phyloP scores from a whole-genome alignment of 2,329 filamentous ascomycete species.

The Colletotrichum filicis region DNA sequence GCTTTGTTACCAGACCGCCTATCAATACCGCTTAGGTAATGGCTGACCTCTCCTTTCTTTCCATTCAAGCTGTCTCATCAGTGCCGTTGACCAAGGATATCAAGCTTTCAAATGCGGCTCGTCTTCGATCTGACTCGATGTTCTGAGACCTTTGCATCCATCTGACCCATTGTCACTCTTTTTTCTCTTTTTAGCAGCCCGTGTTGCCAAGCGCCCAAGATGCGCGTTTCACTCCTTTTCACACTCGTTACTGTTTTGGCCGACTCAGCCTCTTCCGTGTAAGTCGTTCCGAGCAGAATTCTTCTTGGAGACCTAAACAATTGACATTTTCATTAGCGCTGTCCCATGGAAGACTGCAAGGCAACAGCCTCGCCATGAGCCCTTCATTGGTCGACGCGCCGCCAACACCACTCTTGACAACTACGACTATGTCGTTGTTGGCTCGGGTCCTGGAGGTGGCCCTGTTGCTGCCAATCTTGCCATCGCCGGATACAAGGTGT shows the following conservation, averaged over 20 bases:
- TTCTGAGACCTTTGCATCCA: not conserved
- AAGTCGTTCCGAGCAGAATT: not conserved
- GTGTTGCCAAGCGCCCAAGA: not conserved
- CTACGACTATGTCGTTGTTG: conserved; percentile 70
- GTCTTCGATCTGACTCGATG: not conserved
- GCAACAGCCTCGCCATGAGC: conserved; percentile 6
- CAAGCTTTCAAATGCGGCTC: not conserved
- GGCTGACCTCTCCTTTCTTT: not conserved
- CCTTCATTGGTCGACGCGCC: not conserved
- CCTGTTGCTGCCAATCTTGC: conserved; percentile 66
- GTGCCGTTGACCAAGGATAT: not conserved
- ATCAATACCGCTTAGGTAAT: not conserved
- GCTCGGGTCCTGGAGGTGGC: conserved; percentile 65
- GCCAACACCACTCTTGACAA: not conserved
- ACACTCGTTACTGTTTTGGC: conserved; percentile 7
- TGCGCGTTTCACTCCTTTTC: conserved; percentile 11
- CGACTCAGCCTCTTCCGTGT: conserved; percentile 13
- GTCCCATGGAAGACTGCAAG: not conserved
- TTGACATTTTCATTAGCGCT: not conserved
- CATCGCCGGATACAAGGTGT: conserved; percentile 63
- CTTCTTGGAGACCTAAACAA: too few relatives aligned
- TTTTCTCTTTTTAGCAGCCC: not conserved
- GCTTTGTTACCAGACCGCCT: too few relatives aligned
- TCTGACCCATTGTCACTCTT: conserved; percentile 22
- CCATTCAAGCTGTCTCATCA: not conserved